Base-by-base conservation (phyloP, 1,139 yeast genomes). In the Hyphopichia fennica region DNA sequence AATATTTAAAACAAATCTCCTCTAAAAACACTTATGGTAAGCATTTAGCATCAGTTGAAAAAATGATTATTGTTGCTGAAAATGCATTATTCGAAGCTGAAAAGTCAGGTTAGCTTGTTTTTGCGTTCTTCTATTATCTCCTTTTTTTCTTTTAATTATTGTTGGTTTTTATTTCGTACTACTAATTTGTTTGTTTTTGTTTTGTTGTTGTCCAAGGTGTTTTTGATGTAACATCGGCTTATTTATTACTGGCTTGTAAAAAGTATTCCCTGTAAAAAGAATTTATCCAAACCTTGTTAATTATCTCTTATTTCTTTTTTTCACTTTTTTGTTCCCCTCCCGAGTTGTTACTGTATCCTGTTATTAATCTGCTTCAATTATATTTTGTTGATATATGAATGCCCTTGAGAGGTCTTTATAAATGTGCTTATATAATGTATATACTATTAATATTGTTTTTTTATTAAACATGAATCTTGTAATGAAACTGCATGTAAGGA, bases 11-110 rank as follows among this genome's bases (percentile, higher is more conserved):
- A 51, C 78, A 80, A 49, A 79, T 81, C 38, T 75, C 80, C 16
- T 62, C 70, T 38, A 79, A 76, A 57, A 75, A 77, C 40, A 71
- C 71, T 43, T 80, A 82, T 57, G 95, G 95, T 33, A 89, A 90
- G 67, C 96, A 89, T 60, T 71, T 89, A 53, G 95, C 93, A 3
- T 84, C 93, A 44, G 93, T 88, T 48, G 96, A 88, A 60, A 85
- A 87, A 62, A 75, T 88, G 70, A 82, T 81, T 45, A 71, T 75
- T 14, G 79, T 76, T 45, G 79, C 78, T 4, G 79, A 72, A 48
- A 71, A 75, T 17, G 77, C 78, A n/a, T 58, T 72, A 42, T 58
- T 65, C 32, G 77, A 72, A 46, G 73, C 72, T 7, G 72, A 68
- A 34, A 60, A 56, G 11, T 3, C 11, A 28, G 13, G n/a, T n/a